These are phyloP conservation scores for Glebionis coronaria DNA, from an alignment of 129 eudicot species.

Conservation along the genomic window DNA sequence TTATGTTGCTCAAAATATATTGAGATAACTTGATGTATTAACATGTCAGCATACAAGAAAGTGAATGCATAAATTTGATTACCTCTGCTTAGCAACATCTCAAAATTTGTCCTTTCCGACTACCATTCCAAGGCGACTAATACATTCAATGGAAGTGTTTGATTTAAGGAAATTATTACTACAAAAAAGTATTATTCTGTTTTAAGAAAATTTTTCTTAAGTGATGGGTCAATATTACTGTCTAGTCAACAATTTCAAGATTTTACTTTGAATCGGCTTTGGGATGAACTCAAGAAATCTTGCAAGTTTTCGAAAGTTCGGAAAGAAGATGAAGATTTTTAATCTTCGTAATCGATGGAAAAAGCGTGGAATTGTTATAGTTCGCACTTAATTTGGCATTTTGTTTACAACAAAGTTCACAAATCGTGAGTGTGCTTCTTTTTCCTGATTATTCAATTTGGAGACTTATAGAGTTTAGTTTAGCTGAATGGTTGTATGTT, in stretches of 20 bases:
- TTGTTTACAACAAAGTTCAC: conserved; percentile 86
- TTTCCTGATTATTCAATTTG: no score
- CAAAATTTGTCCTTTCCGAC: no score
- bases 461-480: conserved; percentile 94
- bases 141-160: no score
- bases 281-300: conserved; percentile 76
- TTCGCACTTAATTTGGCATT: conserved; percentile 93
- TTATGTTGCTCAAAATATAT: conserved; percentile 14
- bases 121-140: no score
- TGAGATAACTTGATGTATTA: no score
- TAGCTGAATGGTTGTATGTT: conserved; percentile 98
- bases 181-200: conserved; percentile 4
- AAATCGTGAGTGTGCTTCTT: no score
- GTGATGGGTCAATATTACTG: conserved; percentile 75
- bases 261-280: conserved; percentile 67
- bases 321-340: conserved; percentile 67
- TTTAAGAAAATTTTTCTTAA: conserved; percentile 75
- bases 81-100: no score
- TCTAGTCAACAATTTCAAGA: conserved; percentile 74
- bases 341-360: no score
- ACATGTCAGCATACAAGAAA: no score
- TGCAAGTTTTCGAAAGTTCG: conserved; percentile 53
- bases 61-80: no score
- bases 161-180: no score
- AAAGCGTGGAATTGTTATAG: conserved; percentile 88